phyloP scores from a whole-genome alignment of 2,329 filamentous ascomycete species.

The Aureobasidium sp. region DNA sequence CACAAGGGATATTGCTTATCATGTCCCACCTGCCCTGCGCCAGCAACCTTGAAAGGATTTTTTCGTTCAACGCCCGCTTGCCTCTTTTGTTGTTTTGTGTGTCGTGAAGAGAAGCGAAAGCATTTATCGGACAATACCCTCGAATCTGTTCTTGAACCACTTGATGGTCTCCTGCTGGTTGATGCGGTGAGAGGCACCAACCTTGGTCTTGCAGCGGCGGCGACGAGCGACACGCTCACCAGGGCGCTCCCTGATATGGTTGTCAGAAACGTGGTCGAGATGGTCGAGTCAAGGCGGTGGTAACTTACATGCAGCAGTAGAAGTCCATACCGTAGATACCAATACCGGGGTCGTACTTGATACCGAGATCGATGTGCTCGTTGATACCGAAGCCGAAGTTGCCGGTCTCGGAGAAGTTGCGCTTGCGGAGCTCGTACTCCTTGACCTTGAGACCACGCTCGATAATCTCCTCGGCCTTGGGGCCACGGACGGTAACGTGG shows the following conservation, averaged over 20 bases:
- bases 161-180: constrained; percentile 91
- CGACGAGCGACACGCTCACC: constrained; percentile 97
- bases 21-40: constrained; percentile 17
- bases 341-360: constrained; percentile 98
- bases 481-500: constrained; percentile 98
- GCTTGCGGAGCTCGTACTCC: constrained; percentile 99
- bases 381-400: constrained; percentile 99
- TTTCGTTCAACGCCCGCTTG: constrained; percentile 5
- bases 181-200: constrained; percentile 89
- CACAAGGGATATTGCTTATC: constrained; percentile 17
- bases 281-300: background rate
- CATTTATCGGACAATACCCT: constrained; percentile 96
- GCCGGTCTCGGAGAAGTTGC: constrained; percentile 99
- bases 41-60: constrained; percentile 1
- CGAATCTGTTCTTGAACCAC: constrained; percentile 96
- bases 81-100: background rate
- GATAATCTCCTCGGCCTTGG: constrained; percentile 99
- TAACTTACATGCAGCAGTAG: constrained; percentile 94
- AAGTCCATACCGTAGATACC: constrained; percentile 99
- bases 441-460: constrained; percentile 99
- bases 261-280: constrained; percentile 26
- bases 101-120: constrained; percentile 16
- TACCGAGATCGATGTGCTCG: constrained; percentile 99
- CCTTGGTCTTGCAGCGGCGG: constrained; percentile 76
- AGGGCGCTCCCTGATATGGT: constrained; percentile 66